These are phyloP conservation scores for Amoebophrya sp. DNA, from an alignment of 169 alveolate species.

Conservation along the genomic window DNA sequence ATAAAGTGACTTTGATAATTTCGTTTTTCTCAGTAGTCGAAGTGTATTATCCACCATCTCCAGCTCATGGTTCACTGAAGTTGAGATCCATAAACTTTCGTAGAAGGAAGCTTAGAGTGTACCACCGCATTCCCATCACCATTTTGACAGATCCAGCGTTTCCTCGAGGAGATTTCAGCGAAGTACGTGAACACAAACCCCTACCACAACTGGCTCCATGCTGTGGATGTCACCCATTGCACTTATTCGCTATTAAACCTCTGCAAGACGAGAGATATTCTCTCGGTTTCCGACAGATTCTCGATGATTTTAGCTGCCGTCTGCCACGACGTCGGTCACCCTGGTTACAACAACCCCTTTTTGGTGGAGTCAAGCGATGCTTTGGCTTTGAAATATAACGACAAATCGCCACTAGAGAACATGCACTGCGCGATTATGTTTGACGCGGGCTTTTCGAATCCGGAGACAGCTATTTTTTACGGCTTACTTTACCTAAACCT, in stretches of 20 bases:
- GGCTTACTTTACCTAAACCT: too few relatives aligned
- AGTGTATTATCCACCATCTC: too few relatives aligned
- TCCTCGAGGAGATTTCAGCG: not conserved
- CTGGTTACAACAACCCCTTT: conserved; percentile 58
- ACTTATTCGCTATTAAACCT: conserved; percentile 49
- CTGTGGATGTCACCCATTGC: conserved; percentile 68
- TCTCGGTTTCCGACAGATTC: conserved; percentile 55
- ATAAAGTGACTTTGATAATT: too few relatives aligned
- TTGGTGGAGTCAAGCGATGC: conserved; percentile 39
- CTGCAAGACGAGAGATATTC: conserved; percentile 45
- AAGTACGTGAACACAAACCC: conserved; percentile 39
- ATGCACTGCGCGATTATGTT: conserved; percentile 58
- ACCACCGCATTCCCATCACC: too few relatives aligned
- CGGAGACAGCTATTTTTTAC: not conserved
- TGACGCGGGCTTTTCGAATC: conserved; percentile 28
- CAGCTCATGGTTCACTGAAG: too few relatives aligned
- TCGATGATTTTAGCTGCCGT: conserved; percentile 62
- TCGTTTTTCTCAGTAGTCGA: too few relatives aligned
- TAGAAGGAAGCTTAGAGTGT: too few relatives aligned
- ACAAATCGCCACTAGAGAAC: conserved; percentile 59
- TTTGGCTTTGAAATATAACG: conserved; percentile 56
- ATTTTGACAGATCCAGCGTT: not conserved
- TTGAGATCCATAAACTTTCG: too few relatives aligned
- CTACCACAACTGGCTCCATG: conserved; percentile 75
- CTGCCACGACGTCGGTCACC: conserved; percentile 62